Conservation (phyloP, 2,329 filamentous ascomycete species). For the Triangularia setosa region DNA sequence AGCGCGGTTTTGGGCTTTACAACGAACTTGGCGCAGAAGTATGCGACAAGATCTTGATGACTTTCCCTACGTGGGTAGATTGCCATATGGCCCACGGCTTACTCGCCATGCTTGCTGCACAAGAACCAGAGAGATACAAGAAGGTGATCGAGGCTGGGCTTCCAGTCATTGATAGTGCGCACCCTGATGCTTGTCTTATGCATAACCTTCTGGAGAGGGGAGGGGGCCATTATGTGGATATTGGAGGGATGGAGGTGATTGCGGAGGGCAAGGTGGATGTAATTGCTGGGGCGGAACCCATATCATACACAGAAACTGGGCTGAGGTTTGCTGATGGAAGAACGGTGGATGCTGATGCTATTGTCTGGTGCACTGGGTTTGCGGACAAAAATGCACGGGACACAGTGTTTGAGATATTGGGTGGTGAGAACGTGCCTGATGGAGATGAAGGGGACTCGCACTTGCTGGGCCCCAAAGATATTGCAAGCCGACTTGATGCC, state of each 20-base stretch:
- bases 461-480: constrained; percentile 27
- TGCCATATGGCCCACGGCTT: constrained; percentile 18
- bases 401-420: constrained; percentile 30
- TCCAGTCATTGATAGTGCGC: constrained; percentile 33
- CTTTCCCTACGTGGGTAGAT: constrained; percentile 24
- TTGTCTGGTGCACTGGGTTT: constrained; percentile 42
- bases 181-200: constrained; percentile 27
- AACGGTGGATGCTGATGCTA: constrained; percentile 33
- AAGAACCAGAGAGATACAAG: constrained; percentile 35
- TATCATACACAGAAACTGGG: constrained; percentile 31
- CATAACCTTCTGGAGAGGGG: constrained; percentile 35
- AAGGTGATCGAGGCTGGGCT: constrained; percentile 34
- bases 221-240: constrained; percentile 40
- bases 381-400: constrained; percentile 30
- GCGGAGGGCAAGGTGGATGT: constrained; percentile 31
- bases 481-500: constrained; percentile 33
- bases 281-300: constrained; percentile 30
- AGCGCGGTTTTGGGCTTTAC: constrained; percentile 31
- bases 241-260: constrained; percentile 34
- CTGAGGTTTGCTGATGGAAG: constrained; percentile 35
- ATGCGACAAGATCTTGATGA: constrained; percentile 25
- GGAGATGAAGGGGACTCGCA: background rate
- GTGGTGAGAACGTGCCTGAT: constrained; percentile 12
- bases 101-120: constrained; percentile 25
- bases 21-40: constrained; percentile 22